Base-by-base conservation (phyloP, 306 rosid species). In the Vachellia collinsii region DNA sequence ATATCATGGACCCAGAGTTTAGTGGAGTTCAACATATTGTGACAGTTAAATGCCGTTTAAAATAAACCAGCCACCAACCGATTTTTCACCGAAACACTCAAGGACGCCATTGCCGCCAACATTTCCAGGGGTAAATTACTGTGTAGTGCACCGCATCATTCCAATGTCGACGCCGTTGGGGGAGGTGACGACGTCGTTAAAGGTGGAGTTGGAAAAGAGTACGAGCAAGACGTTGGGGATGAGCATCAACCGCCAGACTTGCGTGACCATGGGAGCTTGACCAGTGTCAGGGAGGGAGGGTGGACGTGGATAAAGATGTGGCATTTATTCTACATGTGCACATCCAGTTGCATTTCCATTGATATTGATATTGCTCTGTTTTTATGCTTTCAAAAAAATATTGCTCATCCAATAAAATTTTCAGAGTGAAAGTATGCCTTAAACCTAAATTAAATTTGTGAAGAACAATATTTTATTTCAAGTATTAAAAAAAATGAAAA, bases 81-180 rank as follows among this genome's bases (percentile, higher is more conserved):
- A 53, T 19, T 4, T 11, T 3, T 20, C 4, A 36, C 69, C 38
- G 77, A 63, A 4, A 88, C 89, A 0, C 89, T 92, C 6, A 94
- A 86, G 72, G 98, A 91, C 63, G 94, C 97, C 6, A 94, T 93
- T 14, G 84, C 88, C 29, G 93, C 97, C 0, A 91, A 97, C 85
- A 88, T 94, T 59, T 91, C 97, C 0, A 62, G 90, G 48, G 97
- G 97, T 1, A 94, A 92, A 50, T 61, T 93, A 10, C 97, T 94
- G 46, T 94, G 92, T 0, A 97, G 97, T 1, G 90, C 97, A 0
- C 89, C 95, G 0, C 87, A 44, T 11, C 81, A 79, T 58, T 46
- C 92, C 14, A 79, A 56, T 46, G 46, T 58, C 86, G 50, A 75
- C 12, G 11, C 99, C 97, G 39, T 63, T 94, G 3, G 91, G 75